These are phyloP conservation scores for Solanum acaule DNA, from an alignment of 257 asterid genomes.

Conservation along the genomic window DNA sequence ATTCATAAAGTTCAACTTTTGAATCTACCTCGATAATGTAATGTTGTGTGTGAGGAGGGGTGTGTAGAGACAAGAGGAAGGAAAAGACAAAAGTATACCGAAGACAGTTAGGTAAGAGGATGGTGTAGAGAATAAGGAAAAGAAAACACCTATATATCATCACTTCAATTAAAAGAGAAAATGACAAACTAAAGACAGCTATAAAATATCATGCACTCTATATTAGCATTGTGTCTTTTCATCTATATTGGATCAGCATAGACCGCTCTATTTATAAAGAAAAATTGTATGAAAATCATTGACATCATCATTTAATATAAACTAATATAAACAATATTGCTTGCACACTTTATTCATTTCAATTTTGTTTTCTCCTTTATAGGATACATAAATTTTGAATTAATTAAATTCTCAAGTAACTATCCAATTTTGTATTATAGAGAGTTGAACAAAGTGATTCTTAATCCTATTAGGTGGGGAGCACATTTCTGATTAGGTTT, in stretches of 20 bases:
- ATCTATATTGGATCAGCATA: background rate
- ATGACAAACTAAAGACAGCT: slow-evolving; percentile 4
- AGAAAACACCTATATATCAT: background rate
- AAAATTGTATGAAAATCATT: background rate
- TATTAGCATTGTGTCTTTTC: background rate
- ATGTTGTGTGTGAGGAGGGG: background rate
- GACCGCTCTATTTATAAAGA: background rate
- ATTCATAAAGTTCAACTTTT: background rate
- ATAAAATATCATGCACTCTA: background rate
- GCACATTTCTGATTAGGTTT: too few species aligned
- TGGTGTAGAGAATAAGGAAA: background rate
- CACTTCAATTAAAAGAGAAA: background rate
- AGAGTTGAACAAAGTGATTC: too few species aligned
- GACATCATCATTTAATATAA: background rate
- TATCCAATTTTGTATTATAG: too few species aligned
- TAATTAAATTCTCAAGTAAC: background rate
- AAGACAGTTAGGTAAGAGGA: slow-evolving; percentile 8
- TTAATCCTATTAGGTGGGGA: too few species aligned
- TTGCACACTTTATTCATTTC: background rate
- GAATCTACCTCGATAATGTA: background rate
- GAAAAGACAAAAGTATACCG: slow-evolving; percentile 4
- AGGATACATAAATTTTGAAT: background rate
- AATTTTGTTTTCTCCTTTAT: background rate
- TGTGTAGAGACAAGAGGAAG: background rate
- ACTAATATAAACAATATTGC: background rate